phyloP scores from a whole-genome alignment of 331 rosid genomes.

The Acacia pycnantha region DNA sequence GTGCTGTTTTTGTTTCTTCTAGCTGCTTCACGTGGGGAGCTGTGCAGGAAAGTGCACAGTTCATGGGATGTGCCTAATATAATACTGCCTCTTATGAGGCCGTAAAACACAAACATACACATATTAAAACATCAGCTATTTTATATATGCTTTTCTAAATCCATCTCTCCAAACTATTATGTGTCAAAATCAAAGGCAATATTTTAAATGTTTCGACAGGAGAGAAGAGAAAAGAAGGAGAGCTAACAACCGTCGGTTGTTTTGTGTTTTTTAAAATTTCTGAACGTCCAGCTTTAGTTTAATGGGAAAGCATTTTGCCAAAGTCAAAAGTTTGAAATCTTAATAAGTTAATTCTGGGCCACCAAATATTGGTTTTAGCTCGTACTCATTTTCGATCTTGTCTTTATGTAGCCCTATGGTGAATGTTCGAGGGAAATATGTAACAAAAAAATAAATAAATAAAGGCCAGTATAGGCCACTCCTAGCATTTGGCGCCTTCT shows the following conservation, averaged over 20 bases:
- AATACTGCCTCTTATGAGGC: background rate
- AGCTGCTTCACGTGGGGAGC: conserved; percentile 51
- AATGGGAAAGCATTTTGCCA: conserved; percentile 28
- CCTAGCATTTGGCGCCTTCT: background rate
- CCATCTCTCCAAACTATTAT: conserved; percentile 38
- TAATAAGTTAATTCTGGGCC: conserved; percentile 4
- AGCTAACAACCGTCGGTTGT: conserved; percentile 28
- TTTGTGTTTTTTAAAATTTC: background rate
- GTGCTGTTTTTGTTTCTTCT: conserved; percentile 29
- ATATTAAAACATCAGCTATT: background rate
- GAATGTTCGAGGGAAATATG: background rate
- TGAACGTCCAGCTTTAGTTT: conserved; percentile 26
- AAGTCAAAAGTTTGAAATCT: conserved; percentile 41
- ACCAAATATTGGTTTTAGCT: background rate
- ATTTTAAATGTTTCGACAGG: conserved; percentile 24
- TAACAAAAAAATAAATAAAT: background rate
- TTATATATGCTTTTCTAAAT: conserved; percentile 12
- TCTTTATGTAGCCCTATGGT: conserved; percentile 17
- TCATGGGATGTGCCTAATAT: conserved; percentile 25
- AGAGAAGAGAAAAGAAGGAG: conserved; percentile 19
- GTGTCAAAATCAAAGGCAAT: conserved; percentile 42
- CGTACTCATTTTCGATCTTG: background rate
- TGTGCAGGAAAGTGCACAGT: conserved; percentile 34
- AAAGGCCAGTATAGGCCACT: background rate
- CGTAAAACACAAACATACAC: background rate